phyloP scores from a whole-genome alignment of 2,329 filamentous ascomycete species.

The Ophiocordyceps unilateralis region DNA sequence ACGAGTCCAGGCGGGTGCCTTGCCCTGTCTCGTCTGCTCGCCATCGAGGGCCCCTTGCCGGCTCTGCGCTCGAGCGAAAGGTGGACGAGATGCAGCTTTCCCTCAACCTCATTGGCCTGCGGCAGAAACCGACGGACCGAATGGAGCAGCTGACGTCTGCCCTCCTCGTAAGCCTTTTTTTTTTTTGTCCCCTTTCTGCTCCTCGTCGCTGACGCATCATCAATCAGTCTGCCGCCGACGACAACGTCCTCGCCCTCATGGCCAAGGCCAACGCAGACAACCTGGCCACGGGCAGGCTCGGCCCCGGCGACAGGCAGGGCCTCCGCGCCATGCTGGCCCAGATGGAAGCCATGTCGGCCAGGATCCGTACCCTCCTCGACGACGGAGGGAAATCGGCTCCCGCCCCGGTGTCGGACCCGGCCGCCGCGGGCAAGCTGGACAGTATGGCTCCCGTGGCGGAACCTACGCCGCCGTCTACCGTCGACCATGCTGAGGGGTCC shows the following conservation, averaged over 20 bases:
- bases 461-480: constrained; percentile 21
- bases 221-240: constrained; percentile 25
- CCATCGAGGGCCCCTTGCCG: constrained; percentile 7
- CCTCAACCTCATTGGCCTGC: constrained; percentile 43
- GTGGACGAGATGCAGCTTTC: constrained; percentile 49
- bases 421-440: constrained; percentile 13
- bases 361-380: constrained; percentile 23
- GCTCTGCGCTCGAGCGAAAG: constrained; percentile 23
- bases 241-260: constrained; percentile 28
- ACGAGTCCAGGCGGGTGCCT: constrained; percentile 14
- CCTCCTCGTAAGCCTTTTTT: constrained; percentile 38
- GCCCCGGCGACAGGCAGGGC: constrained; percentile 22
- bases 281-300: constrained; percentile 22
- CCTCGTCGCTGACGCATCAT: constrained; percentile 3
- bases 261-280: constrained; percentile 27
- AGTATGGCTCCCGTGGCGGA: constrained; percentile 15
- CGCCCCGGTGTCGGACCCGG: constrained; percentile 11
- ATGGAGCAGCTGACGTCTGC: constrained; percentile 38
- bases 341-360: constrained; percentile 24
- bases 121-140: constrained; percentile 28
- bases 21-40: constrained; percentile 9
- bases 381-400: constrained; percentile 9
- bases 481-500: constrained; percentile 18
- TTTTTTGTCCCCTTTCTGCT: not conserved
- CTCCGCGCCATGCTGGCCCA: constrained; percentile 31